Evolutionary conservation across 2,329 filamentous ascomycete genomes (phyloP), one percentile per base, ranked within the genome.

Genomic region (Colletotrichum acutatum): DNA sequence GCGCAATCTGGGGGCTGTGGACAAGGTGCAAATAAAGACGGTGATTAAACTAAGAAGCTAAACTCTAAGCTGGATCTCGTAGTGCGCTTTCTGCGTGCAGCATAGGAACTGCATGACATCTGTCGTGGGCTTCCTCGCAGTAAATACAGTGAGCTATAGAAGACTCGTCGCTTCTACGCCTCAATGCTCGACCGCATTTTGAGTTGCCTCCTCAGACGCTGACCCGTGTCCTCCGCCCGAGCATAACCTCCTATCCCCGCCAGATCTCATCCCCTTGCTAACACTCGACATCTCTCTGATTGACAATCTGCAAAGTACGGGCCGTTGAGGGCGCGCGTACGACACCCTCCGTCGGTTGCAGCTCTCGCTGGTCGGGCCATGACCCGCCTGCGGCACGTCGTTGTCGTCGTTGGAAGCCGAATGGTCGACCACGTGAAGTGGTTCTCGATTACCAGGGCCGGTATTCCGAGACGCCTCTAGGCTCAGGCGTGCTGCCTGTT

Each of bases 311-410:
- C 56, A 22, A 70, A 72, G 60, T 56, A 61, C 70, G 70, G 56
- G 70, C 70, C 66, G 70, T 72, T 72, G 70, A 72, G 70, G 66
- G 70, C 70, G 70, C 70, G 66, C 70, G 22, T 66, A 66, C 66
- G 52, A 49, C 52, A 32, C 67, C 60, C 60, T 72, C 66, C 67
- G 60, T 72, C 66, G 70, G 46, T 57, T 70, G 66, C 70, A 61
- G 70, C 70, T 72, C 70, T 70, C 66, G 70, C 70, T 72, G 70
- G 60, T 70, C 70, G 70, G 70, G 66, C 67, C 67, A 70, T 70
- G 60, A 72, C 70, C 70, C 70, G 66, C 70, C 70, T 72, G 66
- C 70, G 70, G 70, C 70, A 72, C 60, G 60, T 71, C 49, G 70
- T 65, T 42, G 67, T 65, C 53, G 67, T 66, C 46, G 42, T 49